Evolutionary conservation across 2,329 filamentous ascomycete genomes (phyloP), one percentile per base, ranked within the genome.

Genomic region (Fusarium tuaranense): DNA sequence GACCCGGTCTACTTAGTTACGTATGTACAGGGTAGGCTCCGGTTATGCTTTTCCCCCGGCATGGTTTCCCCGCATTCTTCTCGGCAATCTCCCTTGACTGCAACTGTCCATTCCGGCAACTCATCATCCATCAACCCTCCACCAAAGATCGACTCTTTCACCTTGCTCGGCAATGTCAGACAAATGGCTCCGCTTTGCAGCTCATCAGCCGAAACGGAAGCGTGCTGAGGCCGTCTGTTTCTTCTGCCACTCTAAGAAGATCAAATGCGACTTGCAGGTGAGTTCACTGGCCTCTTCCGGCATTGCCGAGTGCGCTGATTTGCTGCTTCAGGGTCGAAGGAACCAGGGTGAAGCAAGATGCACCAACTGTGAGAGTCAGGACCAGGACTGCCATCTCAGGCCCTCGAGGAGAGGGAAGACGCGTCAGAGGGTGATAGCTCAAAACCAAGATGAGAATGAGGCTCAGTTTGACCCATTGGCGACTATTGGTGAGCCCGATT

Each of bases 171-270:
- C 58, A 57, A 81, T 81, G 80, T 75, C 80, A 25, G 80, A 82
- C 16, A 80, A 81, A n/a, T 83, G 81, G 81, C 76, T 82, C 65
- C 79, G 79, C 63, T 83, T 82, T 64, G 76, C 71, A 30, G 78
- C 69, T 38, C 73, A 72, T 22, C 78, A 81, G 65, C 78, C 80
- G 20, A 82, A 82, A 73, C 73, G 80, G 41, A 81, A 82, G 51
- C 80, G 82, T 13, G 82, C 64, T 46, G 75, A 77, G 65, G 60
- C 58, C 2, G 75, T 77, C 18, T 77, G 82, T 67, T 67, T 80
- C 25, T 72, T 74, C 55, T 83, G 82, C 38, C 82, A 83, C 65
- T 77, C 79, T 1, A 83, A 83, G 69, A 83, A 83, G 74, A 78
- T 82, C 65, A 82, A 82, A 41, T 83, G 81, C 34, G 80, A 82